phyloP scores from a whole-genome alignment of 106 monocot species.

The Posidonia australis region DNA sequence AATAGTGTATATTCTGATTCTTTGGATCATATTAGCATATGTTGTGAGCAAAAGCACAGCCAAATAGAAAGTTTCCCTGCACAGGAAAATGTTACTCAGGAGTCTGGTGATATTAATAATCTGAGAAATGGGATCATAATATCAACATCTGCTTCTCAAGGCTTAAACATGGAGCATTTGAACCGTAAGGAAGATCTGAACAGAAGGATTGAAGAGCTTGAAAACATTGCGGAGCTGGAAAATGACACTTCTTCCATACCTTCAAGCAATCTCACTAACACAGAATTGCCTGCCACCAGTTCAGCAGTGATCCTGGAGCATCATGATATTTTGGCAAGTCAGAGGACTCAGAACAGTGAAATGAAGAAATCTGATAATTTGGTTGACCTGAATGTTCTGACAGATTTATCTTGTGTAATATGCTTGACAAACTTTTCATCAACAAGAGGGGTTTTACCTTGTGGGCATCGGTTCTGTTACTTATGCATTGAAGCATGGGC shows the following conservation, averaged over 20 bases:
- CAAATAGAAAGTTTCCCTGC: neutral
- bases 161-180: neutral
- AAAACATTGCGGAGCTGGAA: slow-evolving; percentile 1
- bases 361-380: slow-evolving; percentile 8
- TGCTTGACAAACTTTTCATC: slow-evolving; percentile 83
- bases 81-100: slow-evolving; percentile 1
- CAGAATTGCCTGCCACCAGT: neutral
- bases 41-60: slow-evolving; percentile 6
- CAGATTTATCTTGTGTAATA: slow-evolving; percentile 74
- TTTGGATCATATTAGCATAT: slow-evolving; percentile 4
- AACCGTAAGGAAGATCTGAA: slow-evolving; percentile 3
- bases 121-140: neutral
- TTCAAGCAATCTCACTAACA: slow-evolving; percentile 3
- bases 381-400: slow-evolving; percentile 2
- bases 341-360: slow-evolving; percentile 19
- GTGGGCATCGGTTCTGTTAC: slow-evolving; percentile 95
- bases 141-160: neutral
- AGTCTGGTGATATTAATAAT: slow-evolving; percentile 11
- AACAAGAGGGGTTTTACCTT: slow-evolving; percentile 68
- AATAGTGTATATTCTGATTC: slow-evolving; percentile 14
- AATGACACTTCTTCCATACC: neutral
- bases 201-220: slow-evolving; percentile 8
- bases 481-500: slow-evolving; percentile 81
- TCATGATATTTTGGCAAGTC: slow-evolving; percentile 1
- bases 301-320: slow-evolving; percentile 3